Evolutionary conservation across 148 eudicot genomes (phyloP).

Genomic region (Persicaria maculosa): DNA sequence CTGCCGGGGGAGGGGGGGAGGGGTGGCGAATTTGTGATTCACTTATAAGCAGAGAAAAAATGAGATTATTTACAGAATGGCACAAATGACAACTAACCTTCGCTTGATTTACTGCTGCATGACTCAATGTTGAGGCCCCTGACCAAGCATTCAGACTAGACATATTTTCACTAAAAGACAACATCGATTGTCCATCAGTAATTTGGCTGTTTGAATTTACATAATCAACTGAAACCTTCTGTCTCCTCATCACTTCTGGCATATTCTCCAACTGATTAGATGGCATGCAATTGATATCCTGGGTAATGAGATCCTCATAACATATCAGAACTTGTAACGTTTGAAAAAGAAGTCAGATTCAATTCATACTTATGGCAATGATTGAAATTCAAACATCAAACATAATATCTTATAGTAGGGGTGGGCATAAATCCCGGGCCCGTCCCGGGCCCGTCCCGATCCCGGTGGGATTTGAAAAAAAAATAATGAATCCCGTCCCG

Average conservation of each 20-base stretch:
- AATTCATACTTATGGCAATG: neutral
- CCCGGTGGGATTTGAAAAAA: too few species aligned
- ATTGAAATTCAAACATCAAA: neutral
- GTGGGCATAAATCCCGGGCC: too few species aligned
- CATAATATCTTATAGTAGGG: too few species aligned
- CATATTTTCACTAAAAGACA: constrained; percentile 27
- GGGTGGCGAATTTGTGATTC: too few species aligned
- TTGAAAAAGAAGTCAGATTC: neutral
- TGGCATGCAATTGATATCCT: constrained; percentile 99
- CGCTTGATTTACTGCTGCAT: constrained; percentile 34
- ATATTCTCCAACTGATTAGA: constrained; percentile 62
- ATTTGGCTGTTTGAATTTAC: constrained; percentile 34
- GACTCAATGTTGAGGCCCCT: constrained; percentile 28
- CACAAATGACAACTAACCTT: constrained; percentile 37
- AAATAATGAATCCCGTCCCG: too few species aligned
- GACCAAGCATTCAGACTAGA: constrained; percentile 25
- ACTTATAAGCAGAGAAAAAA: neutral
- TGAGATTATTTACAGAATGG: neutral
- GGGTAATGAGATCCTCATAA: constrained; percentile 9
- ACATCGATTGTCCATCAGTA: constrained; percentile 27
- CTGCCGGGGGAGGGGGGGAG: too few species aligned
- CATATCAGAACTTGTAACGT: neutral
- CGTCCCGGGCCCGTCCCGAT: too few species aligned
- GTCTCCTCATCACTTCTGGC: constrained; percentile 59
- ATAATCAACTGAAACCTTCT: constrained; percentile 29